A percentile compares a stretch with the other conserved stretches of the same genome.
Evolutionary conservation across 176 grass and related monocot genomes (phyloP).

Genomic region (Pontederia paniculata): DNA sequence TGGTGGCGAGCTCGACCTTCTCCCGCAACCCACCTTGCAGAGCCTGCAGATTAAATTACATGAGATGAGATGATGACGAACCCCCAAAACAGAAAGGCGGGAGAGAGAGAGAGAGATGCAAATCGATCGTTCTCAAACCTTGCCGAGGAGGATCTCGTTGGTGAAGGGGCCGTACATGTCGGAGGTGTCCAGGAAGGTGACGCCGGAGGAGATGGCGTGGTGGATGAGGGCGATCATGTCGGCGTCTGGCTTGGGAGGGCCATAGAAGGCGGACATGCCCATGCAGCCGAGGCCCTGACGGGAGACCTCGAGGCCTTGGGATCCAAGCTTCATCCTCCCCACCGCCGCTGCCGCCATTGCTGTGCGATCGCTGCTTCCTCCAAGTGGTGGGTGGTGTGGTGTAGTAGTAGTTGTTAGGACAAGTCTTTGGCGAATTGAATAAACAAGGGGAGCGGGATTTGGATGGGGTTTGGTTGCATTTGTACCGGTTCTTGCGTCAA

Average conservation of each 20-base stretch:
- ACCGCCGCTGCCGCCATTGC: slow-evolving; percentile 11
- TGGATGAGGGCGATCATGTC: slow-evolving; percentile 70
- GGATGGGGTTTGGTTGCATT: too few relatives aligned
- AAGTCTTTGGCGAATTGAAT: too few relatives aligned
- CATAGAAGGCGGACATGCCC: slow-evolving; percentile 66
- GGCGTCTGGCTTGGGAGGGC: slow-evolving; percentile 44
- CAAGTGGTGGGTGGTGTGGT: too few relatives aligned
- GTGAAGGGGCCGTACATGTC: slow-evolving; percentile 73
- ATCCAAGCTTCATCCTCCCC: too few relatives aligned
- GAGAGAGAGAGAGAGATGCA: too few relatives aligned
- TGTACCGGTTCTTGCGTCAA: too few relatives aligned
- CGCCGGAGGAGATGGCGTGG: slow-evolving; percentile 49
- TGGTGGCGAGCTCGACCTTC: slow-evolving; percentile 57
- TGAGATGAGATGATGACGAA: too few relatives aligned
- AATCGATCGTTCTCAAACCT: slow-evolving; percentile 15
- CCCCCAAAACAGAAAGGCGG: too few relatives aligned
- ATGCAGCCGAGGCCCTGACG: slow-evolving; percentile 80
- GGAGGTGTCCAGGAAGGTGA: slow-evolving; percentile 66
- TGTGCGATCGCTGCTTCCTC: background rate
- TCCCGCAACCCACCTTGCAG: slow-evolving; percentile 29
- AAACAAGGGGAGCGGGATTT: too few relatives aligned
- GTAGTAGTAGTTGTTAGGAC: too few relatives aligned
- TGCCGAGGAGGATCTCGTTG: slow-evolving; percentile 69
- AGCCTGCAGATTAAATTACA: slow-evolving; percentile 24
- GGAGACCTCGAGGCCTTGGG: too few relatives aligned